Evolutionary conservation across 352 stramenopile genomes (phyloP).

Genomic region (Paralagenidium karlingii): DNA sequence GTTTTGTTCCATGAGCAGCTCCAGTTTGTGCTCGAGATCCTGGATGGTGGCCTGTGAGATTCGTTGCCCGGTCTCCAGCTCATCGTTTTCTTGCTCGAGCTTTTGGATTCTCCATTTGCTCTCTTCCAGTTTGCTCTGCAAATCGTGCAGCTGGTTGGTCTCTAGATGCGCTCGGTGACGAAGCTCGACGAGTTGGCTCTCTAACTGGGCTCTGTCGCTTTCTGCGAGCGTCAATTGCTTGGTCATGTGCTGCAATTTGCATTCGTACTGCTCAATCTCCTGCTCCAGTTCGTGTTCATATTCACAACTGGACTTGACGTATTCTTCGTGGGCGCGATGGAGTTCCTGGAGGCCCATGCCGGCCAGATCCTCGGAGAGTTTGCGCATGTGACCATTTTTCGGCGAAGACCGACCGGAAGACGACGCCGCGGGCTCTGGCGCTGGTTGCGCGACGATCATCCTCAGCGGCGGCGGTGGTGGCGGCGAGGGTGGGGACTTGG

Average conservation of each 20-base stretch:
- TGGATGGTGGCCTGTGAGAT: constrained; percentile 45
- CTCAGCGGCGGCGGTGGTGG: no score
- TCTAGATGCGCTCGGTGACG: constrained; percentile 10
- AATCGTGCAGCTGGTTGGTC: constrained; percentile 12
- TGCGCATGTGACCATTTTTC: no score
- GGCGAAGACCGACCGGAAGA: no score
- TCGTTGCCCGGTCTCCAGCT: constrained; percentile 47
- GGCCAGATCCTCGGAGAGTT: no score
- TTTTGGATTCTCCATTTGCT: constrained; percentile 59
- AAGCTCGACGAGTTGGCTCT: no score
- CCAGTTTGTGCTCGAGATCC: constrained; percentile 40
- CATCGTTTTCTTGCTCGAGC: constrained; percentile 56
- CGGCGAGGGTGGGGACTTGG: no score
- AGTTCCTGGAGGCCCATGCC: constrained; percentile 30
- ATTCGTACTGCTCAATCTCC: constrained; percentile 43
- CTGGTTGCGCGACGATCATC: no score
- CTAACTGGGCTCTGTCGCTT: constrained; percentile 7
- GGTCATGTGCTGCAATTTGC: constrained; percentile 17
- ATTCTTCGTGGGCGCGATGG: constrained; percentile 56
- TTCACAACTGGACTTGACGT: constrained; percentile 58
- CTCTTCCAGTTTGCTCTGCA: constrained; percentile 20
- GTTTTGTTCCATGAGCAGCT: constrained; percentile 41
- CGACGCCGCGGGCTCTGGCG: no score
- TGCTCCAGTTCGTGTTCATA: constrained; percentile 59
- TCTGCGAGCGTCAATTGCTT: constrained; percentile 10